Evolutionary conservation across 2,329 filamentous ascomycete species (phyloP), one percentile per base, ranked within the genome.

Genomic region (Exophiala alcalophila): DNA sequence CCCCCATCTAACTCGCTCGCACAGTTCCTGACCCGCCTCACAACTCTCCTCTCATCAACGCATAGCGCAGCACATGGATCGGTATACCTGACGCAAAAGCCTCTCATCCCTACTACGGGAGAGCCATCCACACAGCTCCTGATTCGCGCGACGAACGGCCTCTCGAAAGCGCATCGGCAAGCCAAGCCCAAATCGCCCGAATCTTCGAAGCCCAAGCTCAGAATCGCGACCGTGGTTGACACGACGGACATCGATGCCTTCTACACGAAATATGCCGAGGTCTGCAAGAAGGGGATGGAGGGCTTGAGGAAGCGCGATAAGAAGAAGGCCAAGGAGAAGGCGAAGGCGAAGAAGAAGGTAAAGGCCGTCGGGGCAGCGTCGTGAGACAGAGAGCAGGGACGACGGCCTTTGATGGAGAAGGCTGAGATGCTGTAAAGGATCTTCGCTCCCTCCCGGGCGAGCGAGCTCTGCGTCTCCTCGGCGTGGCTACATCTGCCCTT

Each of bases 281-380:
- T 89, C 3, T 96, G 90, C 68, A 96, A 94, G 71, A 71, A 76
- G 0, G 88, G 89, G 4, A 96, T 97, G 89, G 75, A 78, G 34
- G 82, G 83, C 5, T 63, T 98, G 67, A 97, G 95, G 78, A 95
- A 94, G 62, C 77, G 92, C 56, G 91, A 97, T 68, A 78, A 89
- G 60, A 94, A 84, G 66, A 91, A 87, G 75, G 81, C 83, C 55
- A 86, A 84, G 69, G 79, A 78, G 71, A 81, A 84, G 57, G 85
- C 84, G 63, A 87, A 84, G 52, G 86, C 83, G 70, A 81, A 75
- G 64, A 74, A 70, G 57, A 79, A 74, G 69, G 85, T 81, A 71
- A 54, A 52, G 24, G 33, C 31, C 15, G n/a, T n/a, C n/a, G n/a
- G n/a, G n/a, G n/a, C n/a, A n/a, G n/a, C n/a, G n/a, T n/a, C n/a